Evolutionary conservation across 139 green algal genomes (phyloP).

Genomic region (Chloropicon primus): DNA sequence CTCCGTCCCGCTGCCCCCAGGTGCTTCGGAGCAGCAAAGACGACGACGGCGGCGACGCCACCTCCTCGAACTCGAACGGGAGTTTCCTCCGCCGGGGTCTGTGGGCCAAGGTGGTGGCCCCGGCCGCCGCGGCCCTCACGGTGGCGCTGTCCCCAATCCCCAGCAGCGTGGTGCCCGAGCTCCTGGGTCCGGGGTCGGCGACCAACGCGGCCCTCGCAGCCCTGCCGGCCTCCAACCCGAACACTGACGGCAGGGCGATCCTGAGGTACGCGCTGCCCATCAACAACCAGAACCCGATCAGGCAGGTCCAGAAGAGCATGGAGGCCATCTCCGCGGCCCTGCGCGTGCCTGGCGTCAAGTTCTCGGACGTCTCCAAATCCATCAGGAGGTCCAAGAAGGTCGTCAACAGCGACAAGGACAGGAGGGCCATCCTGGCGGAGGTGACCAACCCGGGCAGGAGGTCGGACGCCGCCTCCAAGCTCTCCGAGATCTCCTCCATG

Average conservation of each 20-base stretch:
- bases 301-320: slow-evolving; percentile 50
- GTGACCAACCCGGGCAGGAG: slow-evolving; percentile 21
- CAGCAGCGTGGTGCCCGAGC: background rate
- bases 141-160: background rate
- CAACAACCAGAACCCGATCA: slow-evolving; percentile 69
- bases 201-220: background rate
- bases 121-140: background rate
- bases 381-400: slow-evolving; percentile 8
- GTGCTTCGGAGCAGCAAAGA: no score
- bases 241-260: slow-evolving; percentile 55
- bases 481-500: background rate
- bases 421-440: slow-evolving; percentile 10
- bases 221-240: background rate
- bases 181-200: no score
- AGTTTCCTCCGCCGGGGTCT: background rate
- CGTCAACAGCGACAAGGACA: slow-evolving; percentile 3
- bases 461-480: slow-evolving; percentile 16
- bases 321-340: slow-evolving; percentile 80
- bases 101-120: background rate
- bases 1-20: no score
- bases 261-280: slow-evolving; percentile 91
- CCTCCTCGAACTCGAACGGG: background rate
- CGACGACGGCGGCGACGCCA: no score
- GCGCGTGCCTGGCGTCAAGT: slow-evolving; percentile 69
- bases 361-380: slow-evolving; percentile 5